Percentiles rank a stretch among this genome's conserved stretches.
Conservation (phyloP, 1,139 yeast genomes). For the Geotrichum australiense region DNA sequence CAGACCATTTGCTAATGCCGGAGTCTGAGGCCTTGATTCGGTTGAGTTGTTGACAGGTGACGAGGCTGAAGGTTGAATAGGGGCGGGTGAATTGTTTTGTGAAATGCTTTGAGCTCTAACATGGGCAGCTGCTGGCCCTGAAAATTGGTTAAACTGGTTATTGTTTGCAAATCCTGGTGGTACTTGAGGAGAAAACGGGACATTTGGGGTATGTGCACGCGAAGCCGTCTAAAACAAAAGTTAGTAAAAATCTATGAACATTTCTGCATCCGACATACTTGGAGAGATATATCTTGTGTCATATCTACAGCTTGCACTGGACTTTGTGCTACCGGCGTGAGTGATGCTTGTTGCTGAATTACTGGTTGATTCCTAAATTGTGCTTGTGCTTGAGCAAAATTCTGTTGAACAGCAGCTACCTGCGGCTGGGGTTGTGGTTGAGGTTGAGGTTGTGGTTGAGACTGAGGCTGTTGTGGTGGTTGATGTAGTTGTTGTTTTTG, state of each 20-base stretch:
- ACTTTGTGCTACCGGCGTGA: conserved; percentile 13
- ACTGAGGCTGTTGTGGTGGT: conserved; percentile 17
- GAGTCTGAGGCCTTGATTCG: conserved; percentile 33
- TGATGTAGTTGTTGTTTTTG: conserved; percentile 13
- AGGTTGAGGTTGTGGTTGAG: conserved; percentile 19
- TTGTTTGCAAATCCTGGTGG: conserved; percentile 5
- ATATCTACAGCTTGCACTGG: background rate
- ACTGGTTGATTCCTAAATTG: conserved; percentile 22
- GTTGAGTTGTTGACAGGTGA: conserved; percentile 9
- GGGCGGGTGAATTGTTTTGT: conserved; percentile 10
- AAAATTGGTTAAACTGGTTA: conserved; percentile 1
- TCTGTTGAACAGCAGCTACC: conserved; percentile 18
- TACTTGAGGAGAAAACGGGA: conserved; percentile 5
- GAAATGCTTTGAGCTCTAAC: background rate
- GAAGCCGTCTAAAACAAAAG: background rate
- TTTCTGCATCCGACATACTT: background rate
- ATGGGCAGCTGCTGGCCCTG: background rate
- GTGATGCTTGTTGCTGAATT: conserved; percentile 15
- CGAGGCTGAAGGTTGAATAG: conserved; percentile 21
- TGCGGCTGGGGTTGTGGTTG: conserved; percentile 21
- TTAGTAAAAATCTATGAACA: background rate
- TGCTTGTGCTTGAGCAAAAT: conserved; percentile 19
- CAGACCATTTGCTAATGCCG: too few relatives aligned
- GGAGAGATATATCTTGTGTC: background rate
- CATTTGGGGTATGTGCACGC: conserved; percentile 1